Evolutionary conservation across 805 yeast species (phyloP).

Genomic region (Clavispora fructus): DNA sequence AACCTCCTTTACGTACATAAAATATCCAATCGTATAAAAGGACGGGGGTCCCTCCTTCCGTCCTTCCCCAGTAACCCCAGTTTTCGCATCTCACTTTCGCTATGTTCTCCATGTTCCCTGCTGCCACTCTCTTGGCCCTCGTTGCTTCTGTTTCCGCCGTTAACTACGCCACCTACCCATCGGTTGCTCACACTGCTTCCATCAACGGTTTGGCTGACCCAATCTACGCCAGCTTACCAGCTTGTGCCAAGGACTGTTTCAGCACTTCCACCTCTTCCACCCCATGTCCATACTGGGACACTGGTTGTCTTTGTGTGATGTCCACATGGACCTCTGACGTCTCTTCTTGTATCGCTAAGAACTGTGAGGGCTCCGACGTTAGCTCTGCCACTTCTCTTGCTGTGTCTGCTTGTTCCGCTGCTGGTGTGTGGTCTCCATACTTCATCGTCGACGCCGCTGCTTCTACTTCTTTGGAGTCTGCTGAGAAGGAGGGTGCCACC

Average conservation of each 20-base stretch:
- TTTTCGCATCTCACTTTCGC: constrained; percentile 1
- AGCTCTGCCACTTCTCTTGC: constrained; percentile 26
- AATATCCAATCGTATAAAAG: not conserved
- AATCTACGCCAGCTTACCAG: constrained; percentile 28
- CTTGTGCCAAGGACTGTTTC: constrained; percentile 34
- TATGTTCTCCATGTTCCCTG: constrained; percentile 11
- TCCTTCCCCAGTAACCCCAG: not conserved
- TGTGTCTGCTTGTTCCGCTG: constrained; percentile 27
- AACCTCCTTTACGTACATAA: not conserved
- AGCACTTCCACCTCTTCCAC: constrained; percentile 27
- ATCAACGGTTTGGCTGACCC: constrained; percentile 40
- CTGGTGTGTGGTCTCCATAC: constrained; percentile 32
- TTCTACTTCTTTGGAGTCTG: constrained; percentile 20
- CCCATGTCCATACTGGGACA: constrained; percentile 44
- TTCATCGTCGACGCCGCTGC: constrained; percentile 25
- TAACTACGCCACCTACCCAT: constrained; percentile 28
- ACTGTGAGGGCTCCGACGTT: constrained; percentile 27
- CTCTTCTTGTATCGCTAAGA: constrained; percentile 28
- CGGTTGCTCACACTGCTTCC: constrained; percentile 34
- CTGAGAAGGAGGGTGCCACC: constrained; percentile 17
- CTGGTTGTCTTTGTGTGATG: constrained; percentile 43
- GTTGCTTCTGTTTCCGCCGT: constrained; percentile 14
- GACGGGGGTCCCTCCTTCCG: not conserved
- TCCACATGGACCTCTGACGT: constrained; percentile 27
- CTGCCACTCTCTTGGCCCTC: constrained; percentile 13